Evolutionary conservation across 192 early-diverging fungal genomes (phyloP), one percentile per base, ranked within the genome.

Genomic region (Backusella sp.): DNA sequence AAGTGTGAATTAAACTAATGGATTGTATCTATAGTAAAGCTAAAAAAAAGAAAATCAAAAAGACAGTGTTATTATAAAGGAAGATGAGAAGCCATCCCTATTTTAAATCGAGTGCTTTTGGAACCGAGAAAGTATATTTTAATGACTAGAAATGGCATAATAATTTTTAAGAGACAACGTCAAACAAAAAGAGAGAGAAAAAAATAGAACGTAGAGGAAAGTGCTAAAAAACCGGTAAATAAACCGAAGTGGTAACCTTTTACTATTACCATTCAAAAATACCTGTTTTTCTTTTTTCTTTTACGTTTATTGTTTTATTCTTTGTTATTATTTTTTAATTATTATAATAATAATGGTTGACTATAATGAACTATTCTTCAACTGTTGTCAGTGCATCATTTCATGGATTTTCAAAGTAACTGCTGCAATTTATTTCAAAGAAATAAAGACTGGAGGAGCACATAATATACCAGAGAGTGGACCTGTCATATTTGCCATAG

Each of bases 401-500:
- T 80, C 86, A 9, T 86, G 83, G 79, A 88, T 94, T 77, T 94
- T 92, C 81, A 90, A 84, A 56, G 78, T 88, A 9, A 82, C 92
- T 1, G 82, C 93, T n/a, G 88, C 90, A 35, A 86, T 95, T 78
- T 96, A 95, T 78, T 97, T 98, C 77, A 85, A 96, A 35, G 96
- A 99, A 84, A 91, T 99, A 72, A 89, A 90, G 35, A 88, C 89
- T 11, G 86, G 94, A 23, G 94, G 94, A 76, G 83, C 89, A 21
- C 93, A 97, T 78, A 88, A 91, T 71, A 89, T 98, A 69, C 97
- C 98, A 1, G 73, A 80, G 36, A 86, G 87, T 21, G 98, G 97
- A 0, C 98, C 98, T 12, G 91, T 98, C 39, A 94, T 99, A 56
- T 98, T 98, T 86, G 94, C 96, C 17, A 93, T 90, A 6, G 94